Conservation (phyloP, 176 grass and related monocot genomes). For the Zea mays region DNA sequence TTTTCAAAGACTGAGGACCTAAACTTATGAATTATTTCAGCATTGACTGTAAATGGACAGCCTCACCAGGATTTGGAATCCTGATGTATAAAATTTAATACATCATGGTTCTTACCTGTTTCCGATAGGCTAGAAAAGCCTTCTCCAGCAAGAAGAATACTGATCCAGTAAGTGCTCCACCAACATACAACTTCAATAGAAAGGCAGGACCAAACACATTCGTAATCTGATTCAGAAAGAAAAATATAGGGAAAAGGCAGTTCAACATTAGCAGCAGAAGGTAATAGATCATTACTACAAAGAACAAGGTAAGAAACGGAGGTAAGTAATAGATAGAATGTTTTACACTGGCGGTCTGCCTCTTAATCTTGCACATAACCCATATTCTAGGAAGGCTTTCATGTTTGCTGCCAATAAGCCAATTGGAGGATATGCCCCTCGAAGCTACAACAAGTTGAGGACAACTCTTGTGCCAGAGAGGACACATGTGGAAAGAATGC, state of each 20-base stretch:
- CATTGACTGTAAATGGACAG: conserved; percentile 1
- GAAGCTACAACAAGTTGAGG: no score
- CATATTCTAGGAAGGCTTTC: no score
- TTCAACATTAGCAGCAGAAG: conserved; percentile 23
- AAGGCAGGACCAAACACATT: conserved; percentile 70
- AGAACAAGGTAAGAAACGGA: neutral
- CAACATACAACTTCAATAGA: conserved; percentile 71
- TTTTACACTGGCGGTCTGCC: no score
- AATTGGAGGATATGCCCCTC: no score
- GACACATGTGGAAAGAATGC: no score
- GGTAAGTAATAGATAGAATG: no score
- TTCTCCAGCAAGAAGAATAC: conserved; percentile 73
- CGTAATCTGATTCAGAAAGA: conserved; percentile 56
- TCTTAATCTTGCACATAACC: no score
- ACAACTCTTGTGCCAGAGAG: no score
- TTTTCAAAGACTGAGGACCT: neutral
- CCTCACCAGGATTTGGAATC: conserved; percentile 16
- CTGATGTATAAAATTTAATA: conserved; percentile 6
- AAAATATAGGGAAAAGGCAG: conserved; percentile 5
- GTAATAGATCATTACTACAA: conserved; percentile 15
- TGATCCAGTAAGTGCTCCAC: conserved; percentile 78
- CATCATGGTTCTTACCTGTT: conserved; percentile 45
- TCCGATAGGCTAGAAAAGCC: conserved; percentile 60
- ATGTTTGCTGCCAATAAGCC: no score
- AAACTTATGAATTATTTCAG: conserved; percentile 2